Evolutionary conservation across 352 stramenopile species (phyloP).

Genomic region (Pythium aristosporum): DNA sequence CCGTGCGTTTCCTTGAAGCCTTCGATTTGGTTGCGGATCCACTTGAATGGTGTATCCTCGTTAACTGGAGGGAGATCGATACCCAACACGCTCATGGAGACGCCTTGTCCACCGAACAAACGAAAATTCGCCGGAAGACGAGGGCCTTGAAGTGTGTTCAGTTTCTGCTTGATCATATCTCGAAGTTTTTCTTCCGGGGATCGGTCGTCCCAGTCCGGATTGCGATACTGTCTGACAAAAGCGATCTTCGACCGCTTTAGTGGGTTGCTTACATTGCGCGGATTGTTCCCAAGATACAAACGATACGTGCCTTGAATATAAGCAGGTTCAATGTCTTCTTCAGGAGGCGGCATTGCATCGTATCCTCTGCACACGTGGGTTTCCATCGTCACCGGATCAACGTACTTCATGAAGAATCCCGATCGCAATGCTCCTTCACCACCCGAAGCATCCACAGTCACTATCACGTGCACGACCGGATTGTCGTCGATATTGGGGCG

Average conservation of each 20-base stretch:
- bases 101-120: slow-evolving; percentile 49
- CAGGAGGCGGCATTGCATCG: slow-evolving; percentile 29
- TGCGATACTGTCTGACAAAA: slow-evolving; percentile 17
- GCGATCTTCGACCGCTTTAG: slow-evolving; percentile 10
- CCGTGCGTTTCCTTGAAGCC: slow-evolving; percentile 56
- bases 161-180: slow-evolving; percentile 48
- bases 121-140: slow-evolving; percentile 53
- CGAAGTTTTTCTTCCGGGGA: slow-evolving; percentile 40
- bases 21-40: slow-evolving; percentile 46
- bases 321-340: slow-evolving; percentile 31
- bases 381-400: slow-evolving; percentile 43
- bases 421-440: slow-evolving; percentile 30
- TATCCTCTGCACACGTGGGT: slow-evolving; percentile 39
- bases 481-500: slow-evolving; percentile 34
- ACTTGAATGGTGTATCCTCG: slow-evolving; percentile 66
- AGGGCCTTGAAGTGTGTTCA: slow-evolving; percentile 55
- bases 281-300: slow-evolving; percentile 68
- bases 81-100: slow-evolving; percentile 54
- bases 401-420: slow-evolving; percentile 61
- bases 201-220: slow-evolving; percentile 19
- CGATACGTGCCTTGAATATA: slow-evolving; percentile 55
- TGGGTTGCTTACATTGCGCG: slow-evolving; percentile 41
- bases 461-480: slow-evolving; percentile 52
- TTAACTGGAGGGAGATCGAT: slow-evolving; percentile 55
- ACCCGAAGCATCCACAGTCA: slow-evolving; percentile 49